Evolutionary conservation across 352 stramenopile genomes (phyloP).

Genomic region (Phytophthora sp.): DNA sequence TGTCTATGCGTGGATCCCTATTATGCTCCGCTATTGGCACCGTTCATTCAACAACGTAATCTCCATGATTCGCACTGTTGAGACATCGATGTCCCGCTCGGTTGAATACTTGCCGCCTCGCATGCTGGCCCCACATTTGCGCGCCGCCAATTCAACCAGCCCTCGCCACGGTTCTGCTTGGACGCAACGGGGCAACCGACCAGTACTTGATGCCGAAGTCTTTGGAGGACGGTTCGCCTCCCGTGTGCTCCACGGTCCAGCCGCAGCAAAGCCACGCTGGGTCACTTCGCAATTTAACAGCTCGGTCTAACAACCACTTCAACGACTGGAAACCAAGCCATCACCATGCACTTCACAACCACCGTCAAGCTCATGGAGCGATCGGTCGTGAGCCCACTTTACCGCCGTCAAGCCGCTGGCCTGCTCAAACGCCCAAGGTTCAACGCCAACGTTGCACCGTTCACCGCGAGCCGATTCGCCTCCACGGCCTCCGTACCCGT

Average conservation of each 20-base stretch:
- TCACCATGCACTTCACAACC: background rate
- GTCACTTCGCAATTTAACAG: conserved; percentile 11
- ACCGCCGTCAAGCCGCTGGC: conserved; percentile 5
- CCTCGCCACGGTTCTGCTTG: background rate
- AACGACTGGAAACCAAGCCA: no score
- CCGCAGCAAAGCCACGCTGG: no score
- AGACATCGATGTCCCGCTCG: conserved; percentile 4
- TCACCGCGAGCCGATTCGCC: conserved; percentile 11
- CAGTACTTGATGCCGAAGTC: no score
- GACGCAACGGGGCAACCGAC: conserved; percentile 12
- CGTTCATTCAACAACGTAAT: conserved; percentile 20
- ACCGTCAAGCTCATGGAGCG: conserved; percentile 3
- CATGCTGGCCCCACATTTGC: conserved; percentile 8
- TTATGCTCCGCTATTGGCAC: conserved; percentile 1
- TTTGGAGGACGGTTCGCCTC: no score
- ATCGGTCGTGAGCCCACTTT: background rate
- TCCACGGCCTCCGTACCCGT: no score
- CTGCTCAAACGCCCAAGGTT: conserved; percentile 10
- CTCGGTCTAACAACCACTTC: no score
- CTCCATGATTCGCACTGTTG: background rate
- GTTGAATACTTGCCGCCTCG: conserved; percentile 9
- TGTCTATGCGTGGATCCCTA: no score
- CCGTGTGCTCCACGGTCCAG: no score
- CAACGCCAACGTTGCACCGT: background rate
- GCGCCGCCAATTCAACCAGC: conserved; percentile 7